These are phyloP conservation scores for Globisporangium cystogenes DNA, from an alignment of 352 stramenopile genomes.

Conservation along the genomic window DNA sequence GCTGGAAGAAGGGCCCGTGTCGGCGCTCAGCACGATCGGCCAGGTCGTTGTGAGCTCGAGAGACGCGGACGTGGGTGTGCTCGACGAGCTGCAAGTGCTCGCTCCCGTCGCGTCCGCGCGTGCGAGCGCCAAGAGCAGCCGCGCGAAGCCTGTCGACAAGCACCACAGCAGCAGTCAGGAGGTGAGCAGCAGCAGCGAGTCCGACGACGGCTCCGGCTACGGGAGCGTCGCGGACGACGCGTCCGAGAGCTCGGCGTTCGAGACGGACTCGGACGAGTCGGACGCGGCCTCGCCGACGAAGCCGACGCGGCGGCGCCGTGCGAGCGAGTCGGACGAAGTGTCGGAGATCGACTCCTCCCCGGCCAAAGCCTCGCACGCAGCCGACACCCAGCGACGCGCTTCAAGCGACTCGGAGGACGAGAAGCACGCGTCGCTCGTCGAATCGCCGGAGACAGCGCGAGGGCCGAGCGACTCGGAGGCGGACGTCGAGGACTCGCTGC, in stretches of 20 bases:
- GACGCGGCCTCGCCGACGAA: not conserved
- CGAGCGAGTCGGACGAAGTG: not conserved
- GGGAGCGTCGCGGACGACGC: constrained; percentile 3
- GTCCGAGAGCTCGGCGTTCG: constrained; percentile 5
- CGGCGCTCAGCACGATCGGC: constrained; percentile 10
- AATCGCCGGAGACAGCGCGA: not conserved
- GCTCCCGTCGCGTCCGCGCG: not conserved
- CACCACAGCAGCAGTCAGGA: not conserved
- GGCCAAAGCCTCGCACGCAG: not conserved
- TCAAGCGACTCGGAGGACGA: not conserved
- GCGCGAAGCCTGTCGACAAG: not conserved
- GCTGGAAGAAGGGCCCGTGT: constrained; percentile 3
- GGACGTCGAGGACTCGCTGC: not conserved
- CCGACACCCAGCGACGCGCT: too few relatives aligned
- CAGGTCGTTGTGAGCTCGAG: constrained; percentile 2
- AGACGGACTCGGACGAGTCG: not conserved
- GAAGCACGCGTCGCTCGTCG: not conserved
- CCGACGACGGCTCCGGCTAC: constrained; percentile 7
- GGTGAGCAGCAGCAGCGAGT: not conserved
- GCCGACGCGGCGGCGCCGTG: not conserved
- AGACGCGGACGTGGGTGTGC: not conserved
- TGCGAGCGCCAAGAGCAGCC: not conserved
- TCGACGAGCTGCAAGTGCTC: constrained; percentile 5
- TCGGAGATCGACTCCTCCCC: not conserved
- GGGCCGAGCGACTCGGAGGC: not conserved